Conservation (phyloP, 1,139 yeast genomes). For the Scheffersomyces quercinus region DNA sequence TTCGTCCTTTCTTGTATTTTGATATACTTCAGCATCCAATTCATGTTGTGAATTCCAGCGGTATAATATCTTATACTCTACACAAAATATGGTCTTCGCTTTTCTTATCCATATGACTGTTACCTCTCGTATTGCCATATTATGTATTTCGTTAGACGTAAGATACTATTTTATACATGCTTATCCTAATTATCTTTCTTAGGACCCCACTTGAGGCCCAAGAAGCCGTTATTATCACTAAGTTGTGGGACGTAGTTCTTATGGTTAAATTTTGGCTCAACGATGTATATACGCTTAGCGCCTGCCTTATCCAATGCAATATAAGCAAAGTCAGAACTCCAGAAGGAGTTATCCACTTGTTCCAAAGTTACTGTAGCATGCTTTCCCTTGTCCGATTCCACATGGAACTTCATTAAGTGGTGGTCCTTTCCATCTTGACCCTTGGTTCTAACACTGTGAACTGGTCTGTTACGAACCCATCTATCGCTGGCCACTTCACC, state of each 20-base stretch:
- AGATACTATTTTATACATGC: too few species aligned
- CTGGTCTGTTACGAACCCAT: slow-evolving; percentile 90
- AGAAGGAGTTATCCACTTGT: slow-evolving; percentile 65
- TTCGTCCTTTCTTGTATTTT: too few species aligned
- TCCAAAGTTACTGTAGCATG: slow-evolving; percentile 77
- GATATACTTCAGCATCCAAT: too few species aligned
- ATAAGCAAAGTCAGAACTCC: slow-evolving; percentile 73
- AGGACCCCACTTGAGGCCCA: slow-evolving; percentile 87
- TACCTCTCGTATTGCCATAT: too few species aligned
- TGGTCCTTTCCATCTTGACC: slow-evolving; percentile 81
- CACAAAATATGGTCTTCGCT: too few species aligned
- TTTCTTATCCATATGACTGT: too few species aligned
- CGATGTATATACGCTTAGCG: slow-evolving; percentile 63
- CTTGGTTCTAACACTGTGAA: slow-evolving; percentile 52
- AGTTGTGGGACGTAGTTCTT: slow-evolving; percentile 36
- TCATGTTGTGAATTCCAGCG: too few species aligned
- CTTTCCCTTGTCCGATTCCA: slow-evolving; percentile 57
- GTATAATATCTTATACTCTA: too few species aligned
- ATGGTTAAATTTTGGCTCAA: slow-evolving; percentile 59
- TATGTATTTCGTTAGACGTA: background rate
- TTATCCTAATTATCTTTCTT: slow-evolving; percentile 45
- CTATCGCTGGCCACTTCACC: slow-evolving; percentile 71
- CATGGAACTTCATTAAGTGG: slow-evolving; percentile 81
- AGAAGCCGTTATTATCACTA: slow-evolving; percentile 53
- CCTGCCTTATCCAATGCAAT: slow-evolving; percentile 79